phyloP scores from a whole-genome alignment of 208 protist species.

The Leishmania turanica region DNA sequence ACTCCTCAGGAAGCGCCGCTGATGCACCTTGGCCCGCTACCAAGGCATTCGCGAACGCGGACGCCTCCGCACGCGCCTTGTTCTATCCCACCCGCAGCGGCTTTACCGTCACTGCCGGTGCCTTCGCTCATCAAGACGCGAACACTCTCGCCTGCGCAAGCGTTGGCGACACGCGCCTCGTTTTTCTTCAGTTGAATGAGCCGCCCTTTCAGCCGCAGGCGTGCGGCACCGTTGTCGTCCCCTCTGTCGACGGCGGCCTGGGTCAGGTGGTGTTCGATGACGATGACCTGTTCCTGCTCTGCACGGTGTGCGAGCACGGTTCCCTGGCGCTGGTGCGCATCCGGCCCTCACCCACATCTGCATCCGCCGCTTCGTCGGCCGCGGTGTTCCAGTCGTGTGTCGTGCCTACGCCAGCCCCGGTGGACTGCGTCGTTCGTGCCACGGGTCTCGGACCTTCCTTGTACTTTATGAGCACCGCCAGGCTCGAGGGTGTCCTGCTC shows the following conservation, averaged over 20 bases:
- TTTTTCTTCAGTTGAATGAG: slow-evolving; percentile 62
- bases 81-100: slow-evolving; percentile 62
- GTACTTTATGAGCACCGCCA: slow-evolving; percentile 55
- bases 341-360: slow-evolving; percentile 8
- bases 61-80: slow-evolving; percentile 39
- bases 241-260: slow-evolving; percentile 62
- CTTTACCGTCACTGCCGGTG: slow-evolving; percentile 47
- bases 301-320: slow-evolving; percentile 43
- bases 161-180: slow-evolving; percentile 40
- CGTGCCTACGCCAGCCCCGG: slow-evolving; percentile 59
- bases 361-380: slow-evolving; percentile 5
- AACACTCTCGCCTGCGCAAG: slow-evolving; percentile 71
- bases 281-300: slow-evolving; percentile 73
- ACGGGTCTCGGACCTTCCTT: slow-evolving; percentile 58
- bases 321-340: slow-evolving; percentile 52
- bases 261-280: slow-evolving; percentile 59
- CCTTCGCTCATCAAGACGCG: slow-evolving; percentile 54
- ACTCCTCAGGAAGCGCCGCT: not conserved
- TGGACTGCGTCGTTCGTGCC: slow-evolving; percentile 48
- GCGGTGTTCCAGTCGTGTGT: slow-evolving; percentile 16
- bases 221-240: slow-evolving; percentile 24
- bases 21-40: not conserved
- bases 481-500: slow-evolving; percentile 71
- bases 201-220: slow-evolving; percentile 25
- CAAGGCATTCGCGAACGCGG: not conserved